Evolutionary conservation across 2,329 filamentous ascomycete genomes (phyloP), one percentile per base, ranked within the genome.

Genomic region (Xylariaceae sp.): DNA sequence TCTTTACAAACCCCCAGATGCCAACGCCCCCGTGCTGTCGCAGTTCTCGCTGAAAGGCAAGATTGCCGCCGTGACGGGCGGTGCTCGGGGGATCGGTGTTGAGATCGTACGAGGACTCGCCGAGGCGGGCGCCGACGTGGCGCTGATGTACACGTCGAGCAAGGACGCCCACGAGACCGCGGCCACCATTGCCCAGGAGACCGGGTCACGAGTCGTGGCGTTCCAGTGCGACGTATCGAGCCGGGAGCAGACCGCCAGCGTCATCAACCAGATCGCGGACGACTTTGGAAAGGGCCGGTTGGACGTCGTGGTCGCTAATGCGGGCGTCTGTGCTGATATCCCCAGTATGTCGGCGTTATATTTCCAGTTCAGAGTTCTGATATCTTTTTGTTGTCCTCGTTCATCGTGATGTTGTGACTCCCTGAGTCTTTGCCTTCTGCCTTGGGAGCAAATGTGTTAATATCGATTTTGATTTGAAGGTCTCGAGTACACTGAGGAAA

Each of bases 301-400:
- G 3, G 74, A 77, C 60, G 69, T 78, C 37, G 67, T 76, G 17
- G 75, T 78, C 1, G 76, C 75, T 17, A 78, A 78, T 53, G 75
- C 76, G 3, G 76, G 76, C 1, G 73, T 77, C 39, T 68, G 71
- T 4, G 70, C 71, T 4, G 67, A 76, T 53, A 68, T 73, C 30
- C 67, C 74, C 0, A 74, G 53, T 60, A 51, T 50, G 58, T 15
- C 9, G 39, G 45, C 15, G 44, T 15, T 39, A 47, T 39, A 47
- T 13, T 42, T 42, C 9, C 9, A 10, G 13, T 42, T 42, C 37
- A 30, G 23, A 30, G 23, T 30, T 30, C 23, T 30, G 23, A 30
- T 30, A 4, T 5, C 23, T 30, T 30, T 30, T 30, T 30, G 5
- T 30, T 30, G 23, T 30, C 5, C 23, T 30, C 5, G 3, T 30